Evolutionary conservation across 495 filamentous ascomycete species (phyloP).

Genomic region (Penicillium cataractarum): DNA sequence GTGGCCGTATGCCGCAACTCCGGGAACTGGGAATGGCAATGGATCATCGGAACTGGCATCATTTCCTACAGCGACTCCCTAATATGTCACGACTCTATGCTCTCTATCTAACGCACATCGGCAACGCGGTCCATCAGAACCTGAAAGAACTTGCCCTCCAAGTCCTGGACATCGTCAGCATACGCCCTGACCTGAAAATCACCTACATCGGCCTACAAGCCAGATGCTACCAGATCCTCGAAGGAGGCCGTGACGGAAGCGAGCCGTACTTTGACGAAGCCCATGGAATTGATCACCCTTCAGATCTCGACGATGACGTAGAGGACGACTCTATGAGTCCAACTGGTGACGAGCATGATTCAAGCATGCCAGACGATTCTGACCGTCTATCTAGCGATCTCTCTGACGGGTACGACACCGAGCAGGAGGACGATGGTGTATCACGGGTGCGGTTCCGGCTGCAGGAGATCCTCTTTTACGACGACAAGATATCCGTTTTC

Average conservation of each 20-base stretch:
- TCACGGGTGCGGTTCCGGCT: conserved; percentile 64
- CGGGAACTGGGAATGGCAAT: conserved; percentile 77
- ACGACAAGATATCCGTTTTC: conserved; percentile 86
- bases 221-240: conserved; percentile 91
- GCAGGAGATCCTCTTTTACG: conserved; percentile 86
- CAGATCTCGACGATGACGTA: conserved; percentile 42
- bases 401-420: conserved; percentile 56
- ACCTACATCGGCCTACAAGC: conserved; percentile 78
- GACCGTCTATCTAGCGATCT: conserved; percentile 42
- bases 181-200: conserved; percentile 82
- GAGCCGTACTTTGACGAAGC: conserved; percentile 37
- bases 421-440: conserved; percentile 53
- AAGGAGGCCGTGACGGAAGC: conserved; percentile 59
- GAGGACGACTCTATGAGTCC: conserved; percentile 49
- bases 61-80: conserved; percentile 82
- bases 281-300: conserved; percentile 42
- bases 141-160: conserved; percentile 79
- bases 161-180: conserved; percentile 80
- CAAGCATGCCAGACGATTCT: conserved; percentile 45
- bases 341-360: conserved; percentile 44
- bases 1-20: conserved; percentile 77
- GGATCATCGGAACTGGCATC: conserved; percentile 89
- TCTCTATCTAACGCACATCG: conserved; percentile 76
- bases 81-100: conserved; percentile 74
- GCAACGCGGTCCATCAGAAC: conserved; percentile 60